These are phyloP conservation scores for Pseudozyma sp. DNA, from an alignment of 1,284 basidiomycete species.

Conservation along the genomic window DNA sequence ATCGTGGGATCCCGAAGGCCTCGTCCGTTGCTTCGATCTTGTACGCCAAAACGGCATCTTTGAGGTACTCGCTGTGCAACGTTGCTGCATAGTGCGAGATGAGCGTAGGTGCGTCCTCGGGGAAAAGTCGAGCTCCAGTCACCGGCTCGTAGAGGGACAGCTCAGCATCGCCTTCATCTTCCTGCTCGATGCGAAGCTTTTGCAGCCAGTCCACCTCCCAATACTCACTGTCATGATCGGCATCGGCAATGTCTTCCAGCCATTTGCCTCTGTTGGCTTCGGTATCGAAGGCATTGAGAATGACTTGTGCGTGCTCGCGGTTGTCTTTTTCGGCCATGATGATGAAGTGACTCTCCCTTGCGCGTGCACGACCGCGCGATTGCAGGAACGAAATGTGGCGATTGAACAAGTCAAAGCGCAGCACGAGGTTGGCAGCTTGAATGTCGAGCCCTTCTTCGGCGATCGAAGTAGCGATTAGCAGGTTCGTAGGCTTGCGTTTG, in stretches of 20 bases:
- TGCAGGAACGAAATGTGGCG: slow-evolving; percentile 57
- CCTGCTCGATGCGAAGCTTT: slow-evolving; percentile 22
- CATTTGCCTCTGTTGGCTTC: slow-evolving; percentile 33
- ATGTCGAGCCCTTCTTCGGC: slow-evolving; percentile 61
- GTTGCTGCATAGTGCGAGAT: slow-evolving; percentile 44
- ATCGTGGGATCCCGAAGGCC: not conserved
- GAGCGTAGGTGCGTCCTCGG: slow-evolving; percentile 40
- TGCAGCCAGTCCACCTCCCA: slow-evolving; percentile 28
- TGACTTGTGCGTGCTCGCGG: slow-evolving; percentile 16
- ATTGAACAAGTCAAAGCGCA: slow-evolving; percentile 58
- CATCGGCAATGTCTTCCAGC: slow-evolving; percentile 29
- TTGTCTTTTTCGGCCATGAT: slow-evolving; percentile 46
- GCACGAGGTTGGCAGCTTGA: slow-evolving; percentile 54
- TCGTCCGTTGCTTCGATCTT: slow-evolving; percentile 12
- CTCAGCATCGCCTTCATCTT: slow-evolving; percentile 8
- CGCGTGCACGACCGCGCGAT: slow-evolving; percentile 49
- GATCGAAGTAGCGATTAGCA: slow-evolving; percentile 59
- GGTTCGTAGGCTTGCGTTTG: slow-evolving; percentile 43
- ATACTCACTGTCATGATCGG: slow-evolving; percentile 9
- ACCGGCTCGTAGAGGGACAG: slow-evolving; percentile 18
- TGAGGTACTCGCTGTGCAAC: slow-evolving; percentile 31
- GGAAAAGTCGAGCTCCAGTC: slow-evolving; percentile 49
- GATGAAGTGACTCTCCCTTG: slow-evolving; percentile 40
- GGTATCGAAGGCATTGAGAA: slow-evolving; percentile 32
- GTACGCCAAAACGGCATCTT: slow-evolving; percentile 31